Percentiles rank a stretch among this genome's conserved stretches.
phyloP scores from a whole-genome alignment of 495 filamentous ascomycete species.

The Daldinia caldariorum region DNA sequence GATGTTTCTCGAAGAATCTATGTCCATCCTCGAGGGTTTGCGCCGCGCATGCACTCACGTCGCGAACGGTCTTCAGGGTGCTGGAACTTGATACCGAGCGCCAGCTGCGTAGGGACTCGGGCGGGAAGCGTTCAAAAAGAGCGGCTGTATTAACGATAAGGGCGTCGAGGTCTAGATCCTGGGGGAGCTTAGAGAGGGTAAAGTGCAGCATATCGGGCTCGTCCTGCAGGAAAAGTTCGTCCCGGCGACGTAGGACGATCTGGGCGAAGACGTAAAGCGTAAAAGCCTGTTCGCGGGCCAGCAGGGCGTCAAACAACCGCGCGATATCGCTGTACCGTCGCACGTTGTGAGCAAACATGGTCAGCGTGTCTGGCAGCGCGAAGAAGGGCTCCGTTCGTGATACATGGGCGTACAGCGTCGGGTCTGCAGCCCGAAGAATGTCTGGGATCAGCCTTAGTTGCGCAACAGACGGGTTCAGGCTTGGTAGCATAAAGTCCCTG shows the following conservation, averaged over 20 bases:
- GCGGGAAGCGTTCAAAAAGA: conserved; percentile 74
- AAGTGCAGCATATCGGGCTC: conserved; percentile 96
- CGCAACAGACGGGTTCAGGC: conserved; percentile 78
- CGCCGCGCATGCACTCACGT: conserved; percentile 50
- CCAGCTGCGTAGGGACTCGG: conserved; percentile 79
- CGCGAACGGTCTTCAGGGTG: conserved; percentile 82
- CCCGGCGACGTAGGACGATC: conserved; percentile 80
- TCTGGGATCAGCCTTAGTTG: conserved; percentile 87
- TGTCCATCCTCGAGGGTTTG: conserved; percentile 64
- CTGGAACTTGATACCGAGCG: conserved; percentile 73
- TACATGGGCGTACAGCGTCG: conserved; percentile 74
- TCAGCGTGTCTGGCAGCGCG: conserved; percentile 87
- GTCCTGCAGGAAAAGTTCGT: conserved; percentile 85
- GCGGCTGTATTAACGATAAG: conserved; percentile 71
- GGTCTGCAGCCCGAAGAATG: conserved; percentile 76
- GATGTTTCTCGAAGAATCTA: conserved; percentile 72
- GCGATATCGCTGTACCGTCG: conserved; percentile 85
- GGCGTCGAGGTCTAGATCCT: conserved; percentile 81
- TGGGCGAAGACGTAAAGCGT: conserved; percentile 91
- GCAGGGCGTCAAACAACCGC: conserved; percentile 87
- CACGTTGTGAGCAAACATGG: conserved; percentile 95
- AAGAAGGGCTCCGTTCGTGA: conserved; percentile 86
- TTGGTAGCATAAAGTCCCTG: conserved; percentile 96
- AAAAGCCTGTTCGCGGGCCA: conserved; percentile 85
- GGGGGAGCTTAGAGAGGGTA: conserved; percentile 85